phyloP scores from a whole-genome alignment of 2,329 filamentous ascomycete genomes.

The Arachnomyces sp. region DNA sequence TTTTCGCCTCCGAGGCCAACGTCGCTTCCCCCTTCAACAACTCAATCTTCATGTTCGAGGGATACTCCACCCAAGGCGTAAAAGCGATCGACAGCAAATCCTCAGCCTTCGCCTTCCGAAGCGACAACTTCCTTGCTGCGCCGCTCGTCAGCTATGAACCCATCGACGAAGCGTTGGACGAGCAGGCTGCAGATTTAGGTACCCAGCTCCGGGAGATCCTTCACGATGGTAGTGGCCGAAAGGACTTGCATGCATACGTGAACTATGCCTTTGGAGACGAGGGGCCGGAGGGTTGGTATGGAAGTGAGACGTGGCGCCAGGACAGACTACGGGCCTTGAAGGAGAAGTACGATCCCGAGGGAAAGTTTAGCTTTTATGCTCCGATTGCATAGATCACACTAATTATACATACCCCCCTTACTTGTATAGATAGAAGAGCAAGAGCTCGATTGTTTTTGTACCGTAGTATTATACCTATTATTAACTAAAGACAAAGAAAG shows the following conservation, averaged over 20 bases:
- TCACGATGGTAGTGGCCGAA: conserved; percentile 13
- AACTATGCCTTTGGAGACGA: conserved; percentile 27
- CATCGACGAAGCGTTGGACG: conserved; percentile 15
- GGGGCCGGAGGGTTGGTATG: conserved; percentile 21
- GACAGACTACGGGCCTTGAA: conserved; percentile 25
- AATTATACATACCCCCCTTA: too few species aligned
- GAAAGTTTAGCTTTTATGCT: conserved; percentile 23
- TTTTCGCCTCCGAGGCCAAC: conserved; percentile 28
- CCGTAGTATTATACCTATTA: too few species aligned
- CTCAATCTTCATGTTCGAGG: conserved; percentile 51
- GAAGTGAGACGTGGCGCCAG: conserved; percentile 26
- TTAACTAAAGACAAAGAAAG: too few species aligned
- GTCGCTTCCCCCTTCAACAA: conserved; percentile 26
- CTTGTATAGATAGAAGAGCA: too few species aligned
- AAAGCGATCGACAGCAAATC: conserved; percentile 26
- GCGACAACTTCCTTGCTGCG: conserved; percentile 35
- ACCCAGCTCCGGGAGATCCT: conserved; percentile 23
- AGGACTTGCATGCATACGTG: conserved; percentile 21
- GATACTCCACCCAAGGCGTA: conserved; percentile 44
- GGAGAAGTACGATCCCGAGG: conserved; percentile 28
- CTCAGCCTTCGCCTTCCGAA: conserved; percentile 42
- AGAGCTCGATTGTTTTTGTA: too few species aligned
- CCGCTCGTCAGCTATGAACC: conserved; percentile 26
- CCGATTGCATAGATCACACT: conserved; percentile 15
- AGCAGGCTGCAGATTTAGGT: conserved; percentile 21